phyloP scores from a whole-genome alignment of 305 asterid genomes.

The Fraxinus ornus region DNA sequence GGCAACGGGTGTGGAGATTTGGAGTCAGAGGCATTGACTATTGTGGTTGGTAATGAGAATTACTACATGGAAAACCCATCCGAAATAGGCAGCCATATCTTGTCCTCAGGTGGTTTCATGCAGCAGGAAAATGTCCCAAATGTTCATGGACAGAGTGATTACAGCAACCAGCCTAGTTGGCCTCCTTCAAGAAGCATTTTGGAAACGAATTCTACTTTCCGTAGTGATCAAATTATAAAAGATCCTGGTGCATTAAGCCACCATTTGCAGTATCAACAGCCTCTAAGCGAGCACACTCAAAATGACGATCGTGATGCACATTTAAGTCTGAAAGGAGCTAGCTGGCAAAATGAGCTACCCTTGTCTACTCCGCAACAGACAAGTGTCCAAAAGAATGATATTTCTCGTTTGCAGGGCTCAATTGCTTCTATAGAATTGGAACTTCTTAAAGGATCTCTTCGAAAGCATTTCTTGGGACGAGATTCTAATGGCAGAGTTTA shows the following conservation, averaged over 20 bases:
- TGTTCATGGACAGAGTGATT: conserved; percentile 30
- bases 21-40: background rate
- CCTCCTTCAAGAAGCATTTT: conserved; percentile 32
- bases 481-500: conserved; percentile 80
- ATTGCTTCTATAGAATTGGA: conserved; percentile 61
- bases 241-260: conserved; percentile 24
- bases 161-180: conserved; percentile 26
- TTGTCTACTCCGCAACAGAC: conserved; percentile 29
- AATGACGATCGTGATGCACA: conserved; percentile 30
- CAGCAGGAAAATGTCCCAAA: conserved; percentile 32
- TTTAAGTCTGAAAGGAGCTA: conserved; percentile 25
- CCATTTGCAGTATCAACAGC: conserved; percentile 34
- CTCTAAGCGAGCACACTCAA: conserved; percentile 32
- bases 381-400: conserved; percentile 36
- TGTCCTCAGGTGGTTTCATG: conserved; percentile 29
- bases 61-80: background rate
- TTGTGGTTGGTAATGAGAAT: background rate
- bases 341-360: conserved; percentile 34
- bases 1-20: background rate
- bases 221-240: conserved; percentile 13
- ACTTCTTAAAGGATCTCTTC: conserved; percentile 54
- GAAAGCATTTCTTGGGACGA: conserved; percentile 80
- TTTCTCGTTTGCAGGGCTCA: conserved; percentile 50
- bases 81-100: conserved; percentile 1
- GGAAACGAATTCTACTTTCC: background rate